Evolutionary conservation across 345 rosid genomes (phyloP).

Genomic region (Rhizophora mangle): DNA sequence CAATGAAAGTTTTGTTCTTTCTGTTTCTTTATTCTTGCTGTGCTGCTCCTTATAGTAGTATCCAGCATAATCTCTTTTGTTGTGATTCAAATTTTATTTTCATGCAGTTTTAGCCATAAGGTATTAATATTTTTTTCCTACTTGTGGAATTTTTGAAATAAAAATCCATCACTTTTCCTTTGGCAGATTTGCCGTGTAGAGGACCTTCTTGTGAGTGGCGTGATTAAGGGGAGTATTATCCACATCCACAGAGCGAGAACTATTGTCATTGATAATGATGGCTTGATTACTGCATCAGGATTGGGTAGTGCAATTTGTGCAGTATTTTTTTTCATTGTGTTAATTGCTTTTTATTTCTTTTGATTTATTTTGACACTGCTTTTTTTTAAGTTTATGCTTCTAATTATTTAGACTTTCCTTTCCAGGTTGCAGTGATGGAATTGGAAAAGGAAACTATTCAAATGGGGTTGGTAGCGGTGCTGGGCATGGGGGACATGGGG

Average conservation of each 20-base stretch:
- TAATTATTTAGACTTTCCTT: slow-evolving; percentile 14
- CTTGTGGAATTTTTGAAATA: not conserved
- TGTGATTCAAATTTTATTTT: not conserved
- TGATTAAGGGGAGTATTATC: slow-evolving; percentile 81
- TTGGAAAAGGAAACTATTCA: slow-evolving; percentile 80
- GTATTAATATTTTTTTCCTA: not conserved
- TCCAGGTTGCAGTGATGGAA: slow-evolving; percentile 86
- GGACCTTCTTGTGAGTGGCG: slow-evolving; percentile 86
- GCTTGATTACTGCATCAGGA: slow-evolving; percentile 75
- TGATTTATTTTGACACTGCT: slow-evolving; percentile 12
- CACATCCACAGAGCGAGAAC: slow-evolving; percentile 94
- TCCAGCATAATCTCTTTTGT: not conserved
- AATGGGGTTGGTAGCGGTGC: slow-evolving; percentile 97
- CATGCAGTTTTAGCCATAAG: not conserved
- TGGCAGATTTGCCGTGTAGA: slow-evolving; percentile 91
- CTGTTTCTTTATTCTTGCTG: slow-evolving; percentile 1
- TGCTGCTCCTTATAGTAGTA: not conserved
- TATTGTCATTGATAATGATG: slow-evolving; percentile 60
- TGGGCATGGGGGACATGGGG: slow-evolving; percentile 96
- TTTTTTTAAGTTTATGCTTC: slow-evolving; percentile 17
- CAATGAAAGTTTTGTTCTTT: not conserved
- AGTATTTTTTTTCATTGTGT: slow-evolving; percentile 13
- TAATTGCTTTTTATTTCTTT: slow-evolving; percentile 10
- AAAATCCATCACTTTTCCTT: slow-evolving; percentile 8
- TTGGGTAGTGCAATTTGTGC: slow-evolving; percentile 49